Evolutionary conservation across 441 rosid genomes (phyloP).

Genomic region (Sinapis alba): DNA sequence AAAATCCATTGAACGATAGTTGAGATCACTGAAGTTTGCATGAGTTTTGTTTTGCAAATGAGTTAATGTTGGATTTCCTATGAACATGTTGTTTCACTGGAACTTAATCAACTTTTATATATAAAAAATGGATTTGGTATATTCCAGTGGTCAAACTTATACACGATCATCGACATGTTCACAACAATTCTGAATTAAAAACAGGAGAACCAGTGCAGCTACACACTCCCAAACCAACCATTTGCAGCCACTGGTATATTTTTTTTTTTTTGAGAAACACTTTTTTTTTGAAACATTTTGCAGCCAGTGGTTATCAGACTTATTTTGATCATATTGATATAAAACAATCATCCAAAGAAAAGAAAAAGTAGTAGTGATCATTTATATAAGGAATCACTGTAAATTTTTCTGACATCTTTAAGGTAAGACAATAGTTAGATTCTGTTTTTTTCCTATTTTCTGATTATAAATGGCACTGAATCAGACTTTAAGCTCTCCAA

Average conservation of each 20-base stretch:
- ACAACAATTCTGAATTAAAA: background rate
- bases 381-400: conserved; percentile 7
- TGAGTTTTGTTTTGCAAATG: background rate
- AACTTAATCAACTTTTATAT: background rate
- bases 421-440: conserved; percentile 30
- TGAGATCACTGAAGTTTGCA: too few species aligned
- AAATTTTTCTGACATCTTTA: conserved; percentile 13
- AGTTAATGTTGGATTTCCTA: background rate
- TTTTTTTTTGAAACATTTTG: too few species aligned
- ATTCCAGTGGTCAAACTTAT: background rate
- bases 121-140: background rate
- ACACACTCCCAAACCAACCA: background rate
- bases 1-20: too few species aligned
- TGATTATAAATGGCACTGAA: conserved; percentile 33
- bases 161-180: background rate
- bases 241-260: background rate
- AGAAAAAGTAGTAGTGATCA: background rate
- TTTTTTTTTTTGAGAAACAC: too few species aligned
- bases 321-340: background rate
- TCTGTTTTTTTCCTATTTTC: conserved; percentile 34
- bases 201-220: background rate
- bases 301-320: background rate
- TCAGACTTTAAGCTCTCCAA: conserved; percentile 24
- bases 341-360: background rate
- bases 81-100: background rate